These are phyloP conservation scores for Colletotrichum falcatum DNA, from an alignment of 2,329 filamentous ascomycete genomes.

Conservation along the genomic window DNA sequence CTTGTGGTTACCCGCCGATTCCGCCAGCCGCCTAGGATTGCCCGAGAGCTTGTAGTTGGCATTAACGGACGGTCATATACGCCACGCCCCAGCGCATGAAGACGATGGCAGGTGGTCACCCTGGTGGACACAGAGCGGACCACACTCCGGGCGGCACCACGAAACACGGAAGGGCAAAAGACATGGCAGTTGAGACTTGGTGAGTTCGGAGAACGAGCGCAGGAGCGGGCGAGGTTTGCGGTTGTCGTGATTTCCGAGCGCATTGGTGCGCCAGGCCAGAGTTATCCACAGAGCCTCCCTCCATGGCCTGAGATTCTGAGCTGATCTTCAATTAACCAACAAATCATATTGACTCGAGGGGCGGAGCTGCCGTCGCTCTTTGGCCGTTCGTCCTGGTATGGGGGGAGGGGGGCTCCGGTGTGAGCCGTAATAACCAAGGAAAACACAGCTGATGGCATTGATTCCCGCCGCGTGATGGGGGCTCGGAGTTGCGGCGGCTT, in stretches of 20 bases:
- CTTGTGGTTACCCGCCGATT: not conserved
- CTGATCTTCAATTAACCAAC: conserved; percentile 2
- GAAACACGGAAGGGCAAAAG: not conserved
- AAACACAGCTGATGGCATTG: not conserved
- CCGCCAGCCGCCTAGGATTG: not conserved
- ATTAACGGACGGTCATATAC: conserved; percentile 10
- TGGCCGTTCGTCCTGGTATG: not conserved
- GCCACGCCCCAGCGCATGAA: conserved; percentile 24
- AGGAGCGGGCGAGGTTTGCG: not conserved
- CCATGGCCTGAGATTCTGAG: conserved; percentile 24
- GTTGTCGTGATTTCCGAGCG: not conserved
- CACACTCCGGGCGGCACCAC: conserved; percentile 19
- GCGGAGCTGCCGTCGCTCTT: not conserved
- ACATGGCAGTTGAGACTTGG: conserved; percentile 1
- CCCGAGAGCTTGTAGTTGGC: not conserved
- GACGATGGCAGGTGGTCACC: conserved; percentile 8
- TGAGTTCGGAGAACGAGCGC: conserved; percentile 1
- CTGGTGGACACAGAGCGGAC: conserved; percentile 22
- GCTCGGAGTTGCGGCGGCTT: not conserved
- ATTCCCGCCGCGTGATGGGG: not conserved
- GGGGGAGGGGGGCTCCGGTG: not conserved
- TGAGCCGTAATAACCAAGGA: not conserved
- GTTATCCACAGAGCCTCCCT: not conserved
- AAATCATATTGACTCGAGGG: not conserved
- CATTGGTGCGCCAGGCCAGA: conserved; percentile 23